Evolutionary conservation across 208 protist genomes (phyloP), one percentile per base, ranked within the genome.

Genomic region (Herpetomonas samuelpessoai): DNA sequence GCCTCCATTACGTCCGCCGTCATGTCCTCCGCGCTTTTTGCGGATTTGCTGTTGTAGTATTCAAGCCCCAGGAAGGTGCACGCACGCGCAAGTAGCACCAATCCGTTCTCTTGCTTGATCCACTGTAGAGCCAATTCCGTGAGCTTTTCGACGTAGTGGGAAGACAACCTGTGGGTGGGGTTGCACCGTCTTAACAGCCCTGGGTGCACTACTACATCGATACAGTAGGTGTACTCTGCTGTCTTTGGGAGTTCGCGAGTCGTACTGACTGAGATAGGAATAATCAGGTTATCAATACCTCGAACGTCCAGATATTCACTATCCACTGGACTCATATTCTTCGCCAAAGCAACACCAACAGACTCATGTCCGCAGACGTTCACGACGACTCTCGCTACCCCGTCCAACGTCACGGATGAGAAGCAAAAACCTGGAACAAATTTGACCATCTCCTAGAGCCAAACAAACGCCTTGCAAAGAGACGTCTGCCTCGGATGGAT

Each of bases 151-250:
- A 92, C 65, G 65, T 85, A 74, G 57, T 96, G 81, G 21, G 86
- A 57, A 45, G 65, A 77, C 24, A 91, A 63, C 39, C 59, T 70
- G 53, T 88, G 75, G 2, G 46, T 26, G 2, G 57, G 35, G 1
- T 61, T 28, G 58, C 81, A 88, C 14, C 78, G 76, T 16, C 53
- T 65, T 19, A 76, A 83, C 3, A 96, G 47, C n/a, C 68, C 62
- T 12, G 74, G 65, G 65, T 93, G 86, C n/a, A 96, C 75, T 14
- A 93, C 79, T 18, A 96, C 89, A 62, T 96, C 82, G 16, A 93
- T 65, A 25, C 58, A 70, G 52, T 74, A 89, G 18, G 48, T 26
- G 64, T 74, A 78, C 7, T 76, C 65, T 19, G 7, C 44, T 22
- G 4, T 19, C 44, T 9, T 19, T 22, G 9, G 9, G 12, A 55